Conservation (phyloP, 106 monocot species). For the Apostasia ramifera region DNA sequence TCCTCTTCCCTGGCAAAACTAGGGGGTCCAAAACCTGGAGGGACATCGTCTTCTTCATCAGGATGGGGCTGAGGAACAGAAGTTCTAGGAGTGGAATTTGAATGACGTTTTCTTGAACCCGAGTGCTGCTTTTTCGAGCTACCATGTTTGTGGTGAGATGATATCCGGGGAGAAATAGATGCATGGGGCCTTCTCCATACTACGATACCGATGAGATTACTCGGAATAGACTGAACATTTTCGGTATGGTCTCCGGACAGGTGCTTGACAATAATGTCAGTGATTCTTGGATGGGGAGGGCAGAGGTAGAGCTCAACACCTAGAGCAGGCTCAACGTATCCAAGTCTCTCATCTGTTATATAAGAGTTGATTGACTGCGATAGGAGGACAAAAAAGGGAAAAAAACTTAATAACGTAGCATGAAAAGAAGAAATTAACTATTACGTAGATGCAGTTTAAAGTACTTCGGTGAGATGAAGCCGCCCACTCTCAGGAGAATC, state of each 20-base stretch:
- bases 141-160: constrained; percentile 44
- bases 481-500: constrained; percentile 61
- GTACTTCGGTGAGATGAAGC: constrained; percentile 50
- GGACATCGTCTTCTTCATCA: constrained; percentile 57
- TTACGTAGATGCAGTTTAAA: neutral
- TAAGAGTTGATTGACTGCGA: constrained; percentile 78
- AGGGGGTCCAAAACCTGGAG: constrained; percentile 81
- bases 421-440: neutral
- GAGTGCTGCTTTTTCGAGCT: constrained; percentile 38
- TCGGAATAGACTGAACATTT: constrained; percentile 7
- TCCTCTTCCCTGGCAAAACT: constrained; percentile 39
- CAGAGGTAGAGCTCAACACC: constrained; percentile 86
- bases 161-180: constrained; percentile 31
- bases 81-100: constrained; percentile 6
- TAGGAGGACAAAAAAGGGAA: neutral
- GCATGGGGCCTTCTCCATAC: constrained; percentile 60
- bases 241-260: constrained; percentile 45
- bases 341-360: constrained; percentile 68
- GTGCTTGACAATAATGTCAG: constrained; percentile 34
- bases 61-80: neutral
- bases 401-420: neutral
- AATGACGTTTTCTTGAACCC: constrained; percentile 33
- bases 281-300: constrained; percentile 45
- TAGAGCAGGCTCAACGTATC: constrained; percentile 54
- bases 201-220: constrained; percentile 58